Conservation (phyloP, 1,284 basidiomycete species). For the Cryptococcus sp. region DNA sequence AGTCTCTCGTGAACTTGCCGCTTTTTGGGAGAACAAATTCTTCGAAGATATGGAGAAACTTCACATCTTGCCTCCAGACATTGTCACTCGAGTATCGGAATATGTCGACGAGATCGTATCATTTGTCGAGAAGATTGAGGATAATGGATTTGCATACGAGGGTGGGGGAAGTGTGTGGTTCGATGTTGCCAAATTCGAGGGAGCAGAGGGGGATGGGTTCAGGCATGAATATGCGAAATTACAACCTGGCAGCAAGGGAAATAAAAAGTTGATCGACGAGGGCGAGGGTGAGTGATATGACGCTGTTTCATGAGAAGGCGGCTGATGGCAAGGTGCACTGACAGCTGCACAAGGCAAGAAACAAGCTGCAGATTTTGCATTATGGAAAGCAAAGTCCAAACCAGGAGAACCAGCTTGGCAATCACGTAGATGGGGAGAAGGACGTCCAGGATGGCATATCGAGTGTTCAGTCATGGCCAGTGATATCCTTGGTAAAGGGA, state of each 20-base stretch:
- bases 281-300: conserved; percentile 67
- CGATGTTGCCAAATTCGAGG: conserved; percentile 84
- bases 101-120: conserved; percentile 92
- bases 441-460: conserved; percentile 99
- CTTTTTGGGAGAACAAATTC: conserved; percentile 86
- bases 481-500: conserved; percentile 81
- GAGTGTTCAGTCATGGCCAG: conserved; percentile 99
- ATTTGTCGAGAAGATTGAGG: conserved; percentile 81
- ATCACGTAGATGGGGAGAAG: conserved; percentile 86
- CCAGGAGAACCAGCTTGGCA: conserved; percentile 97
- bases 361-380: conserved; percentile 75
- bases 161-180: conserved; percentile 91
- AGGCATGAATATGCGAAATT: conserved; percentile 88
- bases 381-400: conserved; percentile 93
- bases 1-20: conserved; percentile 77
- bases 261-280: conserved; percentile 82
- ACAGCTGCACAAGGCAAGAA: conserved; percentile 61
- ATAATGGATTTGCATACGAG: conserved; percentile 88
- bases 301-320: background rate
- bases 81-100: conserved; percentile 91
- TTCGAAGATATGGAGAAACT: conserved; percentile 90
- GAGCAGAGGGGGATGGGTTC: conserved; percentile 52
- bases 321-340: conserved; percentile 55
- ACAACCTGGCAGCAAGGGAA: conserved; percentile 92
- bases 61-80: conserved; percentile 81